These are phyloP conservation scores for Talaromyces atroroseus DNA, from an alignment of 2,329 filamentous ascomycete species.

Conservation along the genomic window DNA sequence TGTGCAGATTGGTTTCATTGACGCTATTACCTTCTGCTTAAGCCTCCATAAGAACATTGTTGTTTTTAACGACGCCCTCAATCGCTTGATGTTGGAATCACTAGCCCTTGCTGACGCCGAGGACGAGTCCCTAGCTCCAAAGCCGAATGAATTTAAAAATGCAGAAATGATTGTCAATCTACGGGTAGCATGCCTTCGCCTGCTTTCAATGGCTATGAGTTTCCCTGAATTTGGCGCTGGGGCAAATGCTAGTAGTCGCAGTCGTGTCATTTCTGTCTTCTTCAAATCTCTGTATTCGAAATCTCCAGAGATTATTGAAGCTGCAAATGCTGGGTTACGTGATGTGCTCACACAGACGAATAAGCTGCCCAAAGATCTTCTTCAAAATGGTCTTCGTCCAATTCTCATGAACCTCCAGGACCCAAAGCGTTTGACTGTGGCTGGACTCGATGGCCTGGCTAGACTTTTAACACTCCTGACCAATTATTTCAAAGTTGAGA, in stretches of 20 bases:
- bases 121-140: conserved; percentile 86
- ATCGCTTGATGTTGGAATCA: conserved; percentile 86
- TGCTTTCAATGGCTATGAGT: conserved; percentile 87
- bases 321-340: conserved; percentile 84
- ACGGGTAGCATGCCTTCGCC: conserved; percentile 85
- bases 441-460: conserved; percentile 85
- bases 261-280: conserved; percentile 83
- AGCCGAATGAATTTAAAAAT: conserved; percentile 90
- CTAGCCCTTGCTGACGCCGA: conserved; percentile 89
- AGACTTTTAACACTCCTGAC: conserved; percentile 85
- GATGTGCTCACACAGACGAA: conserved; percentile 82
- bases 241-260: conserved; percentile 57
- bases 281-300: conserved; percentile 97
- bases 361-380: conserved; percentile 88
- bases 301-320: conserved; percentile 84
- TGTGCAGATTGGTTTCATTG: conserved; percentile 96
- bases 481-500: conserved; percentile 99
- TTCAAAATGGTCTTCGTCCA: conserved; percentile 88
- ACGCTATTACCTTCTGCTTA: conserved; percentile 93
- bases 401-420: conserved; percentile 97
- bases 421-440: conserved; percentile 79
- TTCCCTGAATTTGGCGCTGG: conserved; percentile 86
- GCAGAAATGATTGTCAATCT: conserved; percentile 89
- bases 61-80: conserved; percentile 84
- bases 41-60: conserved; percentile 83